These are phyloP conservation scores for Pseudonectria foliicola DNA, from an alignment of 2,329 filamentous ascomycete genomes.

Conservation along the genomic window DNA sequence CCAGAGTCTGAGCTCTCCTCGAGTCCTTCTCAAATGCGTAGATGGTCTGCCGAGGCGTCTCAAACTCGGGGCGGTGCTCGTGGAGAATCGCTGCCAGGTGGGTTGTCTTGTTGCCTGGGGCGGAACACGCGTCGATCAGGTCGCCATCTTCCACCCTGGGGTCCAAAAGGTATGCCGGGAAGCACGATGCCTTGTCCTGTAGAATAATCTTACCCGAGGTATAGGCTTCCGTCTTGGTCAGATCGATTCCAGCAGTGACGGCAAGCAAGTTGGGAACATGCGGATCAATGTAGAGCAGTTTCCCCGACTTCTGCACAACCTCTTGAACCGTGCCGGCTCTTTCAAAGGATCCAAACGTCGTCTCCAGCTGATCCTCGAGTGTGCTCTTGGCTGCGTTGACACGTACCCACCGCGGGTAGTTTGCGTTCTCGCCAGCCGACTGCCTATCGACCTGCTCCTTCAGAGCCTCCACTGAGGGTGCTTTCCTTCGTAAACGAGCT, in stretches of 20 bases:
- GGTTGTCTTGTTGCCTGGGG: slow-evolving; percentile 96
- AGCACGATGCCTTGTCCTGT: slow-evolving; percentile 96
- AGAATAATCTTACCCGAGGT: slow-evolving; percentile 71
- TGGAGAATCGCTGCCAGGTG: slow-evolving; percentile 73
- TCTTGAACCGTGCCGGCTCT: slow-evolving; percentile 49
- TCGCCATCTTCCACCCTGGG: slow-evolving; percentile 61
- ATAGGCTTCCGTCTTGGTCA: slow-evolving; percentile 70
- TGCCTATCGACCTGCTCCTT: slow-evolving; percentile 47
- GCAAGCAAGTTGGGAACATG: slow-evolving; percentile 81
- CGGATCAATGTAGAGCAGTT: slow-evolving; percentile 63
- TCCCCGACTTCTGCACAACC: slow-evolving; percentile 41
- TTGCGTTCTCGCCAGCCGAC: slow-evolving; percentile 42
- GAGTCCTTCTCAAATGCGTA: slow-evolving; percentile 75
- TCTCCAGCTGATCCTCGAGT: slow-evolving; percentile 63
- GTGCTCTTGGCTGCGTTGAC: slow-evolving; percentile 73
- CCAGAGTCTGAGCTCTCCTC: slow-evolving; percentile 63
- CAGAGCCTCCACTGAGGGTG: slow-evolving; percentile 60
- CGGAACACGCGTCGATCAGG: slow-evolving; percentile 87
- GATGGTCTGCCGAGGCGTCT: slow-evolving; percentile 39
- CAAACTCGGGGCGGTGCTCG: slow-evolving; percentile 32
- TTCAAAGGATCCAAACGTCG: slow-evolving; percentile 62
- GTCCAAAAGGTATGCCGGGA: slow-evolving; percentile 83
- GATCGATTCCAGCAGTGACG: slow-evolving; percentile 61
- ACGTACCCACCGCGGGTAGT: slow-evolving; percentile 85
- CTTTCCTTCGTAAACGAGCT: slow-evolving; percentile 64